These are phyloP conservation scores for Cryphonectria nitschkei DNA, from an alignment of 2,329 filamentous ascomycete species.

Conservation along the genomic window DNA sequence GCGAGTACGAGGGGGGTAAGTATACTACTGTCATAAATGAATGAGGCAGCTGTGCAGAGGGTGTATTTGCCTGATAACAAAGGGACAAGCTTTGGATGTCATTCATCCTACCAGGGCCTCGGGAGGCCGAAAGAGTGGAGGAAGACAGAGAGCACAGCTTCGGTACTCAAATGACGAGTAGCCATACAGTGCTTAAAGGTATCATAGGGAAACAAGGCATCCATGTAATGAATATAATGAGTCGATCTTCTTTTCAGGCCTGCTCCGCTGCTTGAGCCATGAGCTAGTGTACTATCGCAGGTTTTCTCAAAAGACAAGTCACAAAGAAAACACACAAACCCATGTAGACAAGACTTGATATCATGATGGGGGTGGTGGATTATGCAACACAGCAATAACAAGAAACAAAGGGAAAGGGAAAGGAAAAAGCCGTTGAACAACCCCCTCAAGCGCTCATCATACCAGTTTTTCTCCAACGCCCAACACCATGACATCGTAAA, in stretches of 20 bases:
- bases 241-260: background rate
- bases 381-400: background rate
- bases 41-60: background rate
- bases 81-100: background rate
- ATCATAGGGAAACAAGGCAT: background rate
- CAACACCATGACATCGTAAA: background rate
- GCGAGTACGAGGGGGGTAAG: background rate
- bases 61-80: background rate
- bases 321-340: background rate
- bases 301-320: background rate
- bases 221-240: background rate
- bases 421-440: background rate
- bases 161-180: too few species aligned
- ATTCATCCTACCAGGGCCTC: background rate
- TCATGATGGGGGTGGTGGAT: background rate
- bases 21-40: background rate
- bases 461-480: background rate
- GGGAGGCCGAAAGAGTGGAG: background rate
- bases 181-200: too few species aligned
- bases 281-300: background rate
- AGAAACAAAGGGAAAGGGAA: background rate
- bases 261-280: background rate
- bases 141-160: background rate
- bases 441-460: background rate
- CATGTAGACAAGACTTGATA: background rate